These are phyloP conservation scores for Waltergamsia citrina DNA, from an alignment of 2,329 filamentous ascomycete genomes.

Conservation along the genomic window DNA sequence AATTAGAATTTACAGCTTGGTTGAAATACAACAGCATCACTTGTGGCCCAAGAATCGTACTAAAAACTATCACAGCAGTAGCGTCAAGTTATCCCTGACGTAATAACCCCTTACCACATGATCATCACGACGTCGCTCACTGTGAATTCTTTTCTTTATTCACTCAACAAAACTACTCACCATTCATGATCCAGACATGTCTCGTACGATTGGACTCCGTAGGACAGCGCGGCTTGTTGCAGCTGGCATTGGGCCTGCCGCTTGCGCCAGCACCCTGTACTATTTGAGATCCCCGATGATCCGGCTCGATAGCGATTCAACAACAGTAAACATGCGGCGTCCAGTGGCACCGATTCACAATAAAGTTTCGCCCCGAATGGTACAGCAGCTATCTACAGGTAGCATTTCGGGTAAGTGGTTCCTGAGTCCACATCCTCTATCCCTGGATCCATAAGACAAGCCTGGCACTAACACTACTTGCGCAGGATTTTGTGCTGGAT, in stretches of 20 bases:
- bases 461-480: background rate
- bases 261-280: conserved; percentile 14
- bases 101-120: too few species aligned
- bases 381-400: conserved; percentile 43
- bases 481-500: conserved; percentile 53
- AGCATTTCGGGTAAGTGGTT: conserved; percentile 40
- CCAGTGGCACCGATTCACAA: conserved; percentile 6
- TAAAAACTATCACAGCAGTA: too few species aligned
- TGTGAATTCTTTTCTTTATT: too few species aligned
- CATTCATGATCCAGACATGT: too few species aligned
- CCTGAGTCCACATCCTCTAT: too few species aligned
- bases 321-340: conserved; percentile 7
- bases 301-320: conserved; percentile 14
- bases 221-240: conserved; percentile 8
- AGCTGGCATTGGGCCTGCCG: conserved; percentile 15
- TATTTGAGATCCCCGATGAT: conserved; percentile 13
- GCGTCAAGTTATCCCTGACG: too few species aligned
- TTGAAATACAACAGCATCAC: too few species aligned
- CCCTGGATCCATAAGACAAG: too few species aligned
- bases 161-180: too few species aligned
- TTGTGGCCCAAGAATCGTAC: too few species aligned
- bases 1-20: too few species aligned
- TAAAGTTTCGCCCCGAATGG: conserved; percentile 18
- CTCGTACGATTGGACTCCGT: background rate
- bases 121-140: too few species aligned